Evolutionary conservation across 495 filamentous ascomycete genomes (phyloP).

Genomic region (Penicillium lividum): DNA sequence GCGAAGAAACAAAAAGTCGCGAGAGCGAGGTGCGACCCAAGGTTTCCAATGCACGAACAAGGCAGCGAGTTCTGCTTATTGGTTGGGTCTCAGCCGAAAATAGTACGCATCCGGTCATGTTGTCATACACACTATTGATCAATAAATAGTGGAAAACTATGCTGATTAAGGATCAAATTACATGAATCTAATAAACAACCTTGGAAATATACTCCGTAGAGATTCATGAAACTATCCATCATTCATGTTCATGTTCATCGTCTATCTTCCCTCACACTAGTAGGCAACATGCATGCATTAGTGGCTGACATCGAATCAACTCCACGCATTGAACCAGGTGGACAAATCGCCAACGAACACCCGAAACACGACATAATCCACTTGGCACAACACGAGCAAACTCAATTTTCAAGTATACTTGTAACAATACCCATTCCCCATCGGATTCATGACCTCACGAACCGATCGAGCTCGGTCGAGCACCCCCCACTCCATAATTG

Average conservation of each 20-base stretch:
- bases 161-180: too few relatives aligned
- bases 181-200: too few relatives aligned
- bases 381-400: not conserved
- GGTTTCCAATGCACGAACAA: not conserved
- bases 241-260: too few relatives aligned
- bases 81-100: conserved; percentile 23
- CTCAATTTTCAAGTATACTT: conserved; percentile 14
- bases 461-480: conserved; percentile 24
- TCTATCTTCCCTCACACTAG: not conserved
- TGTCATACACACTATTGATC: conserved; percentile 16
- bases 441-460: conserved; percentile 31
- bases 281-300: not conserved
- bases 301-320: not conserved
- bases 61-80: conserved; percentile 10
- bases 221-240: too few relatives aligned
- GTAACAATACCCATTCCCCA: conserved; percentile 22
- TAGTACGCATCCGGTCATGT: conserved; percentile 16
- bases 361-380: not conserved
- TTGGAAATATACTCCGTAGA: too few relatives aligned
- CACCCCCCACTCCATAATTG: conserved; percentile 31
- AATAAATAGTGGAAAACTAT: not conserved
- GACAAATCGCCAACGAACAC: not conserved
- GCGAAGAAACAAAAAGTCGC: too few relatives aligned
- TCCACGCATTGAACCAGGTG: not conserved
- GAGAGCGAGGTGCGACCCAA: conserved; percentile 1